Evolutionary conservation across 139 green algal species (phyloP).

Genomic region (Coccomyxa sp.): DNA sequence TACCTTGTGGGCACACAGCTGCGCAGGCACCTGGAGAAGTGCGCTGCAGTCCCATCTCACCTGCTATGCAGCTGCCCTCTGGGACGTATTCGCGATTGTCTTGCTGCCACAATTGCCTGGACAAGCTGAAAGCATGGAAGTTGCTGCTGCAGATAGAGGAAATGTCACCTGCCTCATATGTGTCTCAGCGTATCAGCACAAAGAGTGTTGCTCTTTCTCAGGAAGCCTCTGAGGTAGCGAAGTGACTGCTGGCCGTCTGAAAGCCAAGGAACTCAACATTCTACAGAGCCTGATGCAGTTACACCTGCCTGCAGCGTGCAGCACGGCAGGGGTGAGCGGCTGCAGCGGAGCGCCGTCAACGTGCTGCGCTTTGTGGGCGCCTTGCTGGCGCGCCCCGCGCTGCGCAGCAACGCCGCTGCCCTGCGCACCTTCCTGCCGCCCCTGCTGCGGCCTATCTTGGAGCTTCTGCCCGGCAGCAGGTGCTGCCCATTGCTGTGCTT

Average conservation of each 20-base stretch:
- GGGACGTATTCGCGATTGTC: neutral
- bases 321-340: slow-evolving; percentile 1
- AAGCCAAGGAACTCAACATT: neutral
- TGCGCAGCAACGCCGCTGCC: neutral
- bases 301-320: neutral
- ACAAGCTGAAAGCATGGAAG: neutral
- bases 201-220: neutral
- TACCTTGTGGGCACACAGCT: slow-evolving; percentile 8
- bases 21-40: neutral
- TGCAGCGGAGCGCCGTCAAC: slow-evolving; percentile 8
- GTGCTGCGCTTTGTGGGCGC: neutral
- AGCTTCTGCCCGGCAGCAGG: neutral
- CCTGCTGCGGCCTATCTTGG: slow-evolving; percentile 7
- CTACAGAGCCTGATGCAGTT: neutral
- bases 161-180: neutral
- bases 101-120: neutral
- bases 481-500: neutral
- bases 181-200: neutral
- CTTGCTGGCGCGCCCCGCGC: neutral
- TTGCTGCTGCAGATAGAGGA: neutral
- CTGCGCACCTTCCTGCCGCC: neutral
- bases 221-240: too few relatives aligned
- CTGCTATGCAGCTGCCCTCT: neutral
- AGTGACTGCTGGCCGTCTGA: too few relatives aligned
- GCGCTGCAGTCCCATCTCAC: neutral